These are phyloP conservation scores for Raffaelea arxii DNA, from an alignment of 2,329 filamentous ascomycete genomes.

Conservation along the genomic window DNA sequence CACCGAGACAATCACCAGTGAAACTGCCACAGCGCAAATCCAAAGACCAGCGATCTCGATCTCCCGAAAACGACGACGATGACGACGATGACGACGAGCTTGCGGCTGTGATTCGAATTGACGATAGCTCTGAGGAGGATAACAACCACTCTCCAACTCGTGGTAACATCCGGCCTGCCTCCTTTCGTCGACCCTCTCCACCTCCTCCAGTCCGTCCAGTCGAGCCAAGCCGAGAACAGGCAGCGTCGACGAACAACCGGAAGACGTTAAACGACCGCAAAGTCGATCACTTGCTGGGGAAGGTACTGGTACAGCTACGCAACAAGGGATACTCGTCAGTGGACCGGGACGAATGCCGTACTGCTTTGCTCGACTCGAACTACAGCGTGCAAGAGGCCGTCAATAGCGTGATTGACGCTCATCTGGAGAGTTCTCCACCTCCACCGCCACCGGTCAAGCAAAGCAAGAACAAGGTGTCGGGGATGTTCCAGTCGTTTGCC, in stretches of 20 bases:
- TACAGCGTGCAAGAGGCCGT: conserved; percentile 10
- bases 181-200: conserved; percentile 29
- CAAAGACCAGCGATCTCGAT: too few species aligned
- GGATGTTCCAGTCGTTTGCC: conserved; percentile 12
- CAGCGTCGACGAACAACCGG: not conserved
- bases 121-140: conserved; percentile 46
- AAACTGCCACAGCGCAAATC: too few species aligned
- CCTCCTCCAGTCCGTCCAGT: not conserved
- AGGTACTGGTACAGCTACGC: conserved; percentile 7
- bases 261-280: conserved; percentile 8
- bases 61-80: not conserved
- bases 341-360: conserved; percentile 4
- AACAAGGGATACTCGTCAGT: conserved; percentile 1
- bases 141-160: conserved; percentile 34
- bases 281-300: conserved; percentile 5
- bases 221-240: not conserved
- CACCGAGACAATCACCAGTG: not conserved
- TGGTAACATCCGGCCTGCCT: conserved; percentile 54
- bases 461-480: conserved; percentile 3
- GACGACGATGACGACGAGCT: conserved; percentile 11
- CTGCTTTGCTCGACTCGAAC: conserved; percentile 5
- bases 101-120: conserved; percentile 33
- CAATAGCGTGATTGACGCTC: conserved; percentile 7
- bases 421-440: conserved; percentile 1
- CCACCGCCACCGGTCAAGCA: not conserved